These are phyloP conservation scores for Trichoderma semiorbis DNA, from an alignment of 2,329 filamentous ascomycete species.

Conservation along the genomic window DNA sequence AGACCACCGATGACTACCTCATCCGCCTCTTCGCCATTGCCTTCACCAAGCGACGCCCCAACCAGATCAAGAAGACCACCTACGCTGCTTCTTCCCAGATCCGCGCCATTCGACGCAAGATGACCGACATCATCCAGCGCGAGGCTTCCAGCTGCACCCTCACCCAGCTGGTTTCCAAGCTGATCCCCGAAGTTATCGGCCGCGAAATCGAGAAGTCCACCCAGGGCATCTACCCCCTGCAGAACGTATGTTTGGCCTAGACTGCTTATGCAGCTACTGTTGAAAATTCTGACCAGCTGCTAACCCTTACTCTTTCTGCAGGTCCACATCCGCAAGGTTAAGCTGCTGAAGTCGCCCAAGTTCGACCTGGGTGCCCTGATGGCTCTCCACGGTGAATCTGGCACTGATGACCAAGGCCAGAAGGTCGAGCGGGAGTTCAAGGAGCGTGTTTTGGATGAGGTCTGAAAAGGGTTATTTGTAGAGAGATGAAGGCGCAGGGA, in stretches of 20 bases:
- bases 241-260: conserved; percentile 70
- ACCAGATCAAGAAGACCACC: conserved; percentile 99
- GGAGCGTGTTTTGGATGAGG: conserved; percentile 90
- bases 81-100: conserved; percentile 97
- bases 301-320: conserved; percentile 38
- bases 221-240: conserved; percentile 98
- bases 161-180: conserved; percentile 94
- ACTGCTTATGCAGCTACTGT: neutral
- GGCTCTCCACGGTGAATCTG: conserved; percentile 95
- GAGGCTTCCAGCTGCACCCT: conserved; percentile 94
- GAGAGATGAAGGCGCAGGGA: conserved; percentile 32
- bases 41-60: conserved; percentile 98
- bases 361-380: conserved; percentile 97
- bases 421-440: conserved; percentile 99
- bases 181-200: conserved; percentile 98
- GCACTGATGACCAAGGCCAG: conserved; percentile 92
- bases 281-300: neutral
- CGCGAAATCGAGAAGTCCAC: conserved; percentile 99
- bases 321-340: conserved; percentile 99
- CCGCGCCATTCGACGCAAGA: conserved; percentile 98
- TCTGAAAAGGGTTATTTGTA: conserved; percentile 59
- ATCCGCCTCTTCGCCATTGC: conserved; percentile 98
- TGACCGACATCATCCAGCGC: conserved; percentile 97
- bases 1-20: conserved; percentile 99
- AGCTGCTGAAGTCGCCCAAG: conserved; percentile 98